Conservation (phyloP, 306 rosid species). For the Mucuna pruriens region DNA sequence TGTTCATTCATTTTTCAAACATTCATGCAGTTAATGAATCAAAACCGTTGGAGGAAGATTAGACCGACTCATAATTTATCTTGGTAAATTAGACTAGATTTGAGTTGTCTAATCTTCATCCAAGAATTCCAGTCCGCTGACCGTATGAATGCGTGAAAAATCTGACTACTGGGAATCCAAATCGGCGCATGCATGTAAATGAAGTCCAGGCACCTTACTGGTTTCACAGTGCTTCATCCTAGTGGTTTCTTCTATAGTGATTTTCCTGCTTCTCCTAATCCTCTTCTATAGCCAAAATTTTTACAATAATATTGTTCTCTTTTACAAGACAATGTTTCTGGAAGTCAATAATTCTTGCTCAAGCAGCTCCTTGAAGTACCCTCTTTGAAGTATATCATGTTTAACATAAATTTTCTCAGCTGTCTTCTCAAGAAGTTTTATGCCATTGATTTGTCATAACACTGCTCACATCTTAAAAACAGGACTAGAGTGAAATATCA, state of each 20-base stretch:
- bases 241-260: neutral
- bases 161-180: neutral
- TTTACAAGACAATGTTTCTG: neutral
- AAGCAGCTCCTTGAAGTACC: neutral
- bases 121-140: neutral
- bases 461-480: neutral
- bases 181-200: neutral
- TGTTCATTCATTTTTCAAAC: neutral
- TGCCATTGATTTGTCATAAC: constrained; percentile 21
- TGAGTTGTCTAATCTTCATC: neutral
- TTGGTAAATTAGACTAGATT: neutral
- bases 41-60: neutral
- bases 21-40: neutral
- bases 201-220: neutral
- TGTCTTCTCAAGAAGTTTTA: neutral
- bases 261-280: neutral
- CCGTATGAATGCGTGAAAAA: neutral
- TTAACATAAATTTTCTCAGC: constrained; percentile 1
- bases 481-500: constrained; percentile 11
- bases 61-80: neutral
- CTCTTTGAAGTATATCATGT: neutral
- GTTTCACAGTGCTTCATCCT: neutral
- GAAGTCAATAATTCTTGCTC: constrained; percentile 8
- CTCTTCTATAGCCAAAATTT: neutral
- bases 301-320: neutral